Base-by-base conservation (phyloP, 768 basidiomycete species). In the Lyophyllum semitale region DNA sequence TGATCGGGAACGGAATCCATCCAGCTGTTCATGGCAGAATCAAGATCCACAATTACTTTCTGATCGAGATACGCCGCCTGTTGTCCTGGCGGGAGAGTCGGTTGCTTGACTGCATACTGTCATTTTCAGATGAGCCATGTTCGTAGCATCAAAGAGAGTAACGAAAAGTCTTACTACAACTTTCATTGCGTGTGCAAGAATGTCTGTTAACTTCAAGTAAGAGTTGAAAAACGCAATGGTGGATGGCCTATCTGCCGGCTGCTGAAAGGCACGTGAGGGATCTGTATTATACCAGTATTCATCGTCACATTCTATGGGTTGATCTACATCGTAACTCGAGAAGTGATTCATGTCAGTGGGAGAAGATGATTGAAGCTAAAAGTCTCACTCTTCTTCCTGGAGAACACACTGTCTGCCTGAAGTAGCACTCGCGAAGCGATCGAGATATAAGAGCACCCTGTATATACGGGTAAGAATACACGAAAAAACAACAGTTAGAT, bases 11-110 rank as follows among this genome's bases (percentile, higher is more conserved):
- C 75, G 2, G 80, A 75, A 51, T 89, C 85, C 46, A 88, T 78
- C 91, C 91, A 93, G n/a, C 81, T 78, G 60, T 92, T 91, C 63
- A 93, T 71, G 2, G 84, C 82, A 3, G 87, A 85, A 70, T 93
- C 91, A 4, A 93, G 75, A 53, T 90, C 87, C 8, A 83, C 80
- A 4, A 93, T 84, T 20, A 85, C 78, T 35, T 81, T 79, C 51
- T 87, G 79, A 51, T 88, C 85, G 69, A 84, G 84, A 41, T 82
- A 54, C 60, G 72, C 51, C 0, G 77, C 75, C 18, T 73, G 73
- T 43, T 77, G 77, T 35, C 80, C 80, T 22, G 82, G 70, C 4
- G 77, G 61, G 22, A 76, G 68, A 57, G 81, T 81, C 1, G 81
- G 78, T 61, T 83, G 84, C 65, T 85, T 89, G 61, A 87, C 84